A percentile compares a stretch with the other conserved stretches of the same genome.
phyloP scores from a whole-genome alignment of 805 yeast species.

The Starmerella powellii region DNA sequence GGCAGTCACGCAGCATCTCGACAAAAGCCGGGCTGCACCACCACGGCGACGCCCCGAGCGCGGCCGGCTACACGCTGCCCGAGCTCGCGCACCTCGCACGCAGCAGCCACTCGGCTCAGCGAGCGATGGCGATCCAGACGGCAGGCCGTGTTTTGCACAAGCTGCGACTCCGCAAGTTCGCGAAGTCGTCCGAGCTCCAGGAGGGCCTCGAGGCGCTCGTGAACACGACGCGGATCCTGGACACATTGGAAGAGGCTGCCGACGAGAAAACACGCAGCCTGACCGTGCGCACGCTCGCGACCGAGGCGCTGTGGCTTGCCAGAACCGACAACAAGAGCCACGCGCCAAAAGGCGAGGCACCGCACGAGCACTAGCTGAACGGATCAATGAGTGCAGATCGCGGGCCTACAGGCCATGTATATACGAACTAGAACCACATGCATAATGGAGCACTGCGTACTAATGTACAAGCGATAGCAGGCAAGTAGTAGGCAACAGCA shows the following conservation, averaged over 20 bases:
- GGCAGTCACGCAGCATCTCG: conserved; percentile 39
- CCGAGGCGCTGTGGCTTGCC: conserved; percentile 25
- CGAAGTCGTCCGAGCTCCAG: conserved; percentile 34
- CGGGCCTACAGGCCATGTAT: no score
- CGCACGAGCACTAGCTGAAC: no score
- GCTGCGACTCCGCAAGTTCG: conserved; percentile 40
- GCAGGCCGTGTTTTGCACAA: conserved; percentile 78
- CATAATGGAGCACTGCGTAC: no score
- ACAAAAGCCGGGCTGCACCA: conserved; percentile 70
- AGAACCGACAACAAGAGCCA: conserved; percentile 6
- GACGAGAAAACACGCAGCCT: conserved; percentile 22
- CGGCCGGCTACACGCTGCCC: conserved; percentile 82
- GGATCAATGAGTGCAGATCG: no score
- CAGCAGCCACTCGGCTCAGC: conserved; percentile 70
- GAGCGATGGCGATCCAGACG: conserved; percentile 76
- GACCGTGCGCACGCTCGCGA: conserved; percentile 24
- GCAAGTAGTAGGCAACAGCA: no score
- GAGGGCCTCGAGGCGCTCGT: conserved; percentile 23
- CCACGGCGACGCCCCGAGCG: conserved; percentile 74
- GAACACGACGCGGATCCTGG: conserved; percentile 19
- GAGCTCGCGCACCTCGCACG: conserved; percentile 72
- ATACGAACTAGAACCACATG: no score
- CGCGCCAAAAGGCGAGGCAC: no score
- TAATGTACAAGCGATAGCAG: no score
- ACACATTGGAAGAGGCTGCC: conserved; percentile 23